phyloP scores from a whole-genome alignment of 2,329 filamentous ascomycete genomes.

The Lasiodiplodia theobromae region DNA sequence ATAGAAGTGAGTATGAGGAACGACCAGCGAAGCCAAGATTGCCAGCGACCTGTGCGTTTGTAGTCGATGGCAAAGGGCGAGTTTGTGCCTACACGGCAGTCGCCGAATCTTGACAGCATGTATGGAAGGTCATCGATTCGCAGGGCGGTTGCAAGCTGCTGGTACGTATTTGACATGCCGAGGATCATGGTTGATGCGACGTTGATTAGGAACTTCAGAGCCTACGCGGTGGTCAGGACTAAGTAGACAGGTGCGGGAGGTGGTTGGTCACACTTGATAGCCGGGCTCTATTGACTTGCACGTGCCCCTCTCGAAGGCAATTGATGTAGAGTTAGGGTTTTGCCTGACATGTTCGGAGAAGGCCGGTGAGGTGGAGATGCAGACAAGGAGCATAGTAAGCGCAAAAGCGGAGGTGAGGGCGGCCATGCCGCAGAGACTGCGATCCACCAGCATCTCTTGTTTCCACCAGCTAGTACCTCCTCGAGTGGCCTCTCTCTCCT shows the following conservation, averaged over 20 bases:
- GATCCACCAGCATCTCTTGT: conserved; percentile 40
- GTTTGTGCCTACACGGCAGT: conserved; percentile 7
- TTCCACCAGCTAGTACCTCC: conserved; percentile 36
- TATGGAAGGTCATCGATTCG: conserved; percentile 31
- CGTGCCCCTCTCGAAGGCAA: not conserved
- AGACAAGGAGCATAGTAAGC: conserved; percentile 22
- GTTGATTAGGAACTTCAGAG: conserved; percentile 37
- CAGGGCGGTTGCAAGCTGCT: conserved; percentile 40
- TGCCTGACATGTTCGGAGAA: not conserved
- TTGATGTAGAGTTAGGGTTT: not conserved
- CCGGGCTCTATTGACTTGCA: not conserved
- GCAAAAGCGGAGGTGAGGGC: conserved; percentile 34
- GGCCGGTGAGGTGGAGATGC: not conserved
- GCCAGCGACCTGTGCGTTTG: not conserved
- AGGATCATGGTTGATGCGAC: conserved; percentile 40
- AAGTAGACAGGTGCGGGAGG: not conserved
- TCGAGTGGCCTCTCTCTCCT: conserved; percentile 1
- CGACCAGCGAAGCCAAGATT: not conserved
- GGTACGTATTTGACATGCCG: conserved; percentile 43
- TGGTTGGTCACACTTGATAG: not conserved
- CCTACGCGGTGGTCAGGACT: not conserved
- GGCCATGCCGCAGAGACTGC: conserved; percentile 39
- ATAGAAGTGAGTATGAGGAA: conserved; percentile 9
- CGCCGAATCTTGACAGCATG: not conserved
- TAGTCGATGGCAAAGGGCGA: conserved; percentile 15